These are phyloP conservation scores for Fusarium keratoplasticum DNA, from an alignment of 2,329 filamentous ascomycete genomes.

Conservation along the genomic window DNA sequence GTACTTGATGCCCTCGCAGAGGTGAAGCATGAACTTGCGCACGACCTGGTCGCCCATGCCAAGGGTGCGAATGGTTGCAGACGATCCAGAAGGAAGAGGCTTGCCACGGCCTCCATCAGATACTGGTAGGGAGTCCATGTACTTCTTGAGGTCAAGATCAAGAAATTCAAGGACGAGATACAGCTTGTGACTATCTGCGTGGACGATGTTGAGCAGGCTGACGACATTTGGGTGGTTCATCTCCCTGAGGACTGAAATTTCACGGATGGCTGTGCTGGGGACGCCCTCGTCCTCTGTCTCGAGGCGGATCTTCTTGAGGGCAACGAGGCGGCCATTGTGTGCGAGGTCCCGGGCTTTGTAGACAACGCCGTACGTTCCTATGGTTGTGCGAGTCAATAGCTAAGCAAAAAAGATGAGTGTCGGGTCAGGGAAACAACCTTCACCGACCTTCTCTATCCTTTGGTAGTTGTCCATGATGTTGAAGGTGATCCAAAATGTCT, in stretches of 20 bases:
- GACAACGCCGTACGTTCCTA: conserved; percentile 93
- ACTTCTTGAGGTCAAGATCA: conserved; percentile 93
- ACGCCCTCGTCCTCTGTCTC: conserved; percentile 96
- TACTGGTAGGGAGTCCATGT: conserved; percentile 91
- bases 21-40: conserved; percentile 91
- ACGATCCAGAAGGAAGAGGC: conserved; percentile 82
- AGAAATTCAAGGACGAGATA: conserved; percentile 95
- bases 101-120: conserved; percentile 88
- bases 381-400: background rate
- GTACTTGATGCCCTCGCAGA: conserved; percentile 86
- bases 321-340: conserved; percentile 86
- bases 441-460: conserved; percentile 96
- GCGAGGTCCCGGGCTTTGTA: conserved; percentile 92
- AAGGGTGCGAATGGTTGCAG: conserved; percentile 62
- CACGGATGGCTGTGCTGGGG: conserved; percentile 90
- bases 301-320: conserved; percentile 94
- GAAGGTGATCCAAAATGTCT: background rate
- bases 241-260: conserved; percentile 93
- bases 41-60: conserved; percentile 84
- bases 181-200: conserved; percentile 94
- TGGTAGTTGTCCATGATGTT: conserved; percentile 90
- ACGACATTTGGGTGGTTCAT: conserved; percentile 94
- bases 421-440: conserved; percentile 70
- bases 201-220: conserved; percentile 88
- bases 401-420: background rate